Evolutionary conservation across 202 grass and related monocot genomes (phyloP), one percentile per base, ranked within the genome.

Genomic region (Saccharum hybrid): DNA sequence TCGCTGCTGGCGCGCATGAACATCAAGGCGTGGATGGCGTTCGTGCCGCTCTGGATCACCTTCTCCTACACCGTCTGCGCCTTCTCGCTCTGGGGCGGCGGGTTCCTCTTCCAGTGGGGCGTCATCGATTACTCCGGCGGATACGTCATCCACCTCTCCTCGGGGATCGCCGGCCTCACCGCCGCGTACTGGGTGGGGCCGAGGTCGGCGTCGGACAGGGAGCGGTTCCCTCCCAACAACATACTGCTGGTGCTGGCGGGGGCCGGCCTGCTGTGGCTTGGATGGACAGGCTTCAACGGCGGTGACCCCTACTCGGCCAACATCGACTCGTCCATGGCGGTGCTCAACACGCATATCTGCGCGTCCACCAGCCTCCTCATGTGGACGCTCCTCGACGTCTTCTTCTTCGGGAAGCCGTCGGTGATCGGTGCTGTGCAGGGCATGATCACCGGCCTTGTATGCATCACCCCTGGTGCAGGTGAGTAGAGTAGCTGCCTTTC

Each of bases 381-480:
- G 19, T 96, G 94, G 94, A 96, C 90, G 2, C 74, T 85, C 81
- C 90, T 96, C 2, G 93, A 96, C 57, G 93, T 87, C 28, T 80
- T 92, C 84, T 90, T 90, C 88, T 90, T 94, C 18, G 48, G 79
- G 60, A 96, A 93, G 87, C 93, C 93, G 3, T 92, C 90, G 4
- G 93, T 93, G 18, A 90, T 96, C 8, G 90, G 93, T 0, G 93
- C 93, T 0, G 90, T 96, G 22, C 93, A 96, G 74, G 93, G 90
- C 59, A 92, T 96, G 90, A 96, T 96, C 72, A 96, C 93, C 14
- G 93, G 93, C 19, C 90, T 96, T 21, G 93, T 96, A 10, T 96
- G 93, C 86, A 96, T 96, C 86, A 96, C 93, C 6, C 93, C 88
- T 2, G 93, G 88, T 33, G 93, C 90, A 83, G 93, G 90, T 94